Evolutionary conservation across 2,329 filamentous ascomycete genomes (phyloP).

Genomic region (Penicillium sp.): DNA sequence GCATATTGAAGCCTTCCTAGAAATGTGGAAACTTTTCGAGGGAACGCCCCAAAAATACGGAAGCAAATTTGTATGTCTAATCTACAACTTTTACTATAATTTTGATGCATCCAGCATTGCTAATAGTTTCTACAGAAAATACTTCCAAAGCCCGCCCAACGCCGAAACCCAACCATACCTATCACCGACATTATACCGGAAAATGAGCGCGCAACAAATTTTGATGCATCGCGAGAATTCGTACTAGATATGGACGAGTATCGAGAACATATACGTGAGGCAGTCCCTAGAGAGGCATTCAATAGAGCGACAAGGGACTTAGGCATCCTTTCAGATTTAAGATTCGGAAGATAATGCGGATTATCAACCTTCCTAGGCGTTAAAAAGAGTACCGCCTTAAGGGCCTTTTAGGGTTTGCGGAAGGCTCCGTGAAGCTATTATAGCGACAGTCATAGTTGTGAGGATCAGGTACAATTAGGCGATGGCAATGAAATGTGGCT

Average conservation of each 20-base stretch:
- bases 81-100: neutral
- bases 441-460: neutral
- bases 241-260: neutral
- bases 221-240: neutral
- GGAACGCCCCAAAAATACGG: neutral
- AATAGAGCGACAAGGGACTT: too few relatives aligned
- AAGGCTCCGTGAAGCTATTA: neutral
- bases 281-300: neutral
- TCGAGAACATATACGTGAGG: neutral
- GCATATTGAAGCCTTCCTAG: neutral
- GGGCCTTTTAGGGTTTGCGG: neutral
- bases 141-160: neutral
- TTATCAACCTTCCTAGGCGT: neutral
- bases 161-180: neutral
- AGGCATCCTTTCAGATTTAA: too few relatives aligned
- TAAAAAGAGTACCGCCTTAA: neutral
- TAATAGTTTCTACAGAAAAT: conserved; percentile 14
- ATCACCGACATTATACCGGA: neutral
- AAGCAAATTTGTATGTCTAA: neutral
- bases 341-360: too few relatives aligned
- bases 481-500: neutral
- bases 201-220: neutral
- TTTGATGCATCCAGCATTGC: neutral
- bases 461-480: neutral
- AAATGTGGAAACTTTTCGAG: neutral